Percentiles rank a stretch among this genome's conserved stretches.
phyloP scores from a whole-genome alignment of 495 filamentous ascomycete species.

The Clohesyomyces aquaticus region DNA sequence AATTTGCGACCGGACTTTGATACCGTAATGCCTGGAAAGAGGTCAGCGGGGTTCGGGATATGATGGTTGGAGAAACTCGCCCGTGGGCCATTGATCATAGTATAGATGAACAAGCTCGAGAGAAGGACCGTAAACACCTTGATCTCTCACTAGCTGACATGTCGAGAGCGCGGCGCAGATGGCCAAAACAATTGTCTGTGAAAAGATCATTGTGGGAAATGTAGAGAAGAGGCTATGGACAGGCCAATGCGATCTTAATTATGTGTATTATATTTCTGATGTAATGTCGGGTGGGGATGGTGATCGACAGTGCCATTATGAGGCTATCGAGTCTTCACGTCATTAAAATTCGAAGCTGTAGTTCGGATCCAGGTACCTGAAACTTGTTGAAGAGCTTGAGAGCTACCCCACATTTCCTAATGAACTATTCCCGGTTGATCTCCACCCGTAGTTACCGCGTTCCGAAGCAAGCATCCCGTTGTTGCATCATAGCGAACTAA shows the following conservation, averaged over 20 bases:
- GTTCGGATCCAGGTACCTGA: not conserved
- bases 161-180: not conserved
- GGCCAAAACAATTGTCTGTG: too few relatives aligned
- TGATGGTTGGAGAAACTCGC: conserved; percentile 11
- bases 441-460: too few relatives aligned
- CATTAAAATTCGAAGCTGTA: not conserved
- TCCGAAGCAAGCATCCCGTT: too few relatives aligned
- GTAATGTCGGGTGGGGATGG: too few relatives aligned
- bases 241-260: too few relatives aligned
- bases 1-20: conserved; percentile 52
- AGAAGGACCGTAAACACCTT: conserved; percentile 32
- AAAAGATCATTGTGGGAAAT: too few relatives aligned
- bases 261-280: too few relatives aligned
- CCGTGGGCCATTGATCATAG: conserved; percentile 47
- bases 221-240: too few relatives aligned
- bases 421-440: not conserved
- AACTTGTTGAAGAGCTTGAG: not conserved
- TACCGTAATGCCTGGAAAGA: conserved; percentile 46
- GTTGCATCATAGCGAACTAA: too few relatives aligned
- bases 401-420: not conserved
- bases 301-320: too few relatives aligned
- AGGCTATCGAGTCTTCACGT: not conserved
- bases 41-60: not conserved
- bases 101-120: conserved; percentile 46
- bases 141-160: conserved; percentile 14